Conservation (phyloP, 495 filamentous ascomycete species). For the Hypoxylon intermedium region DNA sequence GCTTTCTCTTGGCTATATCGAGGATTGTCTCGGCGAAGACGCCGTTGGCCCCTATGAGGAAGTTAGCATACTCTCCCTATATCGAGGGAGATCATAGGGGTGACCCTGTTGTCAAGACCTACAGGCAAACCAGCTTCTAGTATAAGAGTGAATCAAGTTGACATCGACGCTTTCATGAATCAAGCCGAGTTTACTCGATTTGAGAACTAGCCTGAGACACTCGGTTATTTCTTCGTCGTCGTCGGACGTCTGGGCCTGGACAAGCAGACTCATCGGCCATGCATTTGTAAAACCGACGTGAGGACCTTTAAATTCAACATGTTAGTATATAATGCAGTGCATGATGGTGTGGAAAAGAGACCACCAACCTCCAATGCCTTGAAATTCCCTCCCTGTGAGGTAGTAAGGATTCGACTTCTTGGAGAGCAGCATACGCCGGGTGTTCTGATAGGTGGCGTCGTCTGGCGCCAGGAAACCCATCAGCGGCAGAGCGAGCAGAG, state of each 20-base stretch:
- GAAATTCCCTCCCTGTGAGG: slow-evolving; percentile 77
- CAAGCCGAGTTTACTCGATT: slow-evolving; percentile 75
- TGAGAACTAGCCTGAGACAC: slow-evolving; percentile 74
- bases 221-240: slow-evolving; percentile 82
- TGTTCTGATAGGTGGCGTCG: slow-evolving; percentile 84
- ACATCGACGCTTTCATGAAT: slow-evolving; percentile 95
- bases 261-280: slow-evolving; percentile 96
- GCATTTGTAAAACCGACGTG: slow-evolving; percentile 84
- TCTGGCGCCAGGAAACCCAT: slow-evolving; percentile 77
- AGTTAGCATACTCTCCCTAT: slow-evolving; percentile 20
- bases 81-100: no score
- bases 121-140: slow-evolving; percentile 94
- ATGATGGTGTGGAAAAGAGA: not conserved
- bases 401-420: slow-evolving; percentile 88
- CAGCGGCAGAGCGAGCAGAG: slow-evolving; percentile 82
- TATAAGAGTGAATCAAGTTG: slow-evolving; percentile 74
- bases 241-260: slow-evolving; percentile 90
- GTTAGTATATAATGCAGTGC: not conserved
- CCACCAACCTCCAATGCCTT: slow-evolving; percentile 80
- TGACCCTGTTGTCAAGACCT: slow-evolving; percentile 19
- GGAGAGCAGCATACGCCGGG: slow-evolving; percentile 85
- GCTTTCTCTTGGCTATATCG: slow-evolving; percentile 84
- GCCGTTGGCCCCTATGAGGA: slow-evolving; percentile 74
- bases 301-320: slow-evolving; percentile 48
- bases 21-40: slow-evolving; percentile 95